These are phyloP conservation scores for Kalmanozyma brasiliensis DNA, from an alignment of 1,284 basidiomycete genomes.

Conservation along the genomic window DNA sequence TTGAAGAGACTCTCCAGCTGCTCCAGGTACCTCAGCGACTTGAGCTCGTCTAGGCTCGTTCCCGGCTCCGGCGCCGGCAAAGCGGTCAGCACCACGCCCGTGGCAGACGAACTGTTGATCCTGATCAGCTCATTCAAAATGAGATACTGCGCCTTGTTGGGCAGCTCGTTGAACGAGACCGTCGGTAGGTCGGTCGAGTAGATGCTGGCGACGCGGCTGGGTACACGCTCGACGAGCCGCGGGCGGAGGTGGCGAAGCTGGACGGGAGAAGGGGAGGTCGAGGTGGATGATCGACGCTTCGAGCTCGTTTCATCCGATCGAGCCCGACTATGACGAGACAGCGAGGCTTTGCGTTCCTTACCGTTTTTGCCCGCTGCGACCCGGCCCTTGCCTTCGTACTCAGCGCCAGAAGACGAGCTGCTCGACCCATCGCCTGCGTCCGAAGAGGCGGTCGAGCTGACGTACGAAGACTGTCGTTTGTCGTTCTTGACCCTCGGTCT, in stretches of 20 bases:
- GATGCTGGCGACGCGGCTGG: conserved; percentile 19
- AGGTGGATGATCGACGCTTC: conserved; percentile 1
- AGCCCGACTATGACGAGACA: conserved; percentile 21
- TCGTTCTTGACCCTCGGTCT: conserved; percentile 17
- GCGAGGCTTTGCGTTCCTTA: conserved; percentile 19
- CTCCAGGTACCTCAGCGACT: conserved; percentile 56
- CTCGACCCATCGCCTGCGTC: conserved; percentile 21
- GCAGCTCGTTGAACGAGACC: conserved; percentile 65
- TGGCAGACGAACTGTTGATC: conserved; percentile 53
- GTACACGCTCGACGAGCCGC: background rate
- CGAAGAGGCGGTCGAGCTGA: conserved; percentile 24
- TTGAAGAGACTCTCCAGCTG: conserved; percentile 62
- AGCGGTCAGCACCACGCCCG: conserved; percentile 64
- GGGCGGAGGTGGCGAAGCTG: conserved; percentile 18
- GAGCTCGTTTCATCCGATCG: conserved; percentile 25
- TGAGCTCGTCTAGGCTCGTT: conserved; percentile 52
- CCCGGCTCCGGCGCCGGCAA: conserved; percentile 65
- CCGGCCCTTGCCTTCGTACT: conserved; percentile 31
- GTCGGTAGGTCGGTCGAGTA: conserved; percentile 37
- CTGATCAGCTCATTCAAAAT: conserved; percentile 67
- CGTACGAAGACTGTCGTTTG: conserved; percentile 25
- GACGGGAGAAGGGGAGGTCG: conserved; percentile 11
- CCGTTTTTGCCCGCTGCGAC: conserved; percentile 5
- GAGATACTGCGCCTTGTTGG: conserved; percentile 66
- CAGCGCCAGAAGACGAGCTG: conserved; percentile 27